Percentiles rank a stretch among this genome's conserved stretches.
Evolutionary conservation across 495 filamentous ascomycete genomes (phyloP).

Genomic region (Penicillium soppii): DNA sequence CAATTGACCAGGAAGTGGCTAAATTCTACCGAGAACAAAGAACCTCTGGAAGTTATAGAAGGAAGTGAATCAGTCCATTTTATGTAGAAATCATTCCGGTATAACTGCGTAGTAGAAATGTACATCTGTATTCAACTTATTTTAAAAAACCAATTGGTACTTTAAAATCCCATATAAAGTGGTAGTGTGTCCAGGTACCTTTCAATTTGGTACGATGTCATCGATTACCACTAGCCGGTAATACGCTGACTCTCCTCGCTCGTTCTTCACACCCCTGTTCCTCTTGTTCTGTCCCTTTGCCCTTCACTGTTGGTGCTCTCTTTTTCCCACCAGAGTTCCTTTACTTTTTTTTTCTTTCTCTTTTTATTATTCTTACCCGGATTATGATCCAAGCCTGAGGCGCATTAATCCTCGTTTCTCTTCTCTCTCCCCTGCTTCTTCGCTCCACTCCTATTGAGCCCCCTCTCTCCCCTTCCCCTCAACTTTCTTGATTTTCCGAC

Average conservation of each 20-base stretch:
- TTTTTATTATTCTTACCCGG: background rate
- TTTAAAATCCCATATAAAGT: background rate
- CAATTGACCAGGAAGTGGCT: background rate
- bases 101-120: too few relatives aligned
- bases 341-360: background rate
- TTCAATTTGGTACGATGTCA: background rate
- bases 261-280: slow-evolving; percentile 9
- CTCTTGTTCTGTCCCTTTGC: background rate
- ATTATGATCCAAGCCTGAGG: slow-evolving; percentile 12
- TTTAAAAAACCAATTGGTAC: background rate
- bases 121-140: background rate
- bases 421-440: slow-evolving; percentile 1
- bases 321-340: slow-evolving; percentile 1
- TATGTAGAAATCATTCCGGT: too few relatives aligned
- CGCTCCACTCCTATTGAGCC: slow-evolving; percentile 6
- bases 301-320: slow-evolving; percentile 1
- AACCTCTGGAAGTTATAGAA: too few relatives aligned
- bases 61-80: background rate
- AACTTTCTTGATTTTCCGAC: background rate
- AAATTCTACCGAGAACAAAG: background rate
- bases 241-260: slow-evolving; percentile 8
- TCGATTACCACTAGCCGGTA: slow-evolving; percentile 14
- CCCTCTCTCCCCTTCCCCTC: slow-evolving; percentile 15
- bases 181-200: background rate
- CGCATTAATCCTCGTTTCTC: slow-evolving; percentile 1